Base-by-base conservation (phyloP, 306 rosid species). In the Glycine soja region DNA sequence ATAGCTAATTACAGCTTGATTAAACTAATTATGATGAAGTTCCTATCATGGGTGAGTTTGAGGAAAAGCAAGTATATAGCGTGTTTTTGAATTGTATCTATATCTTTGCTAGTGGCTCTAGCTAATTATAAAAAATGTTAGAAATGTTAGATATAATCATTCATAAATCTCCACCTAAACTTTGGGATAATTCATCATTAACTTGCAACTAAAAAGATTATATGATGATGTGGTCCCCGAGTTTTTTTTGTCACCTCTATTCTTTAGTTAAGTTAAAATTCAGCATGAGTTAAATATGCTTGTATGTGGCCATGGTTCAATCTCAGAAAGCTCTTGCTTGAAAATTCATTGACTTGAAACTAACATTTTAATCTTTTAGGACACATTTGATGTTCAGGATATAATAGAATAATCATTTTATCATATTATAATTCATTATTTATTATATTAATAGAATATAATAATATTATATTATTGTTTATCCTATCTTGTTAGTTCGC, bases 21-120 rank as follows among this genome's bases (percentile, higher is more conserved):
- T 76, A 4, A 75, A 19, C 38, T 45, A 75, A 18, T 75, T 48
- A 57, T 75, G 7, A 67, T 50, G 40, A 40, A 47, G 46, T 42
- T 75, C 8, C n/a, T 38, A 43, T 75, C 48, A 1, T 57, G 43
- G 56, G 40, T 58, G 48, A 46, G 48, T 76, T 61, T 61, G 58
- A 76, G 48, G 48, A 51, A 66, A 46, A 46, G 48, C 16, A 68
- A 68, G 57, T 69, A 18, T 51, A 50, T 54, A 59, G 72, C 34
- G 7, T 19, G 69, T 42, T 74, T 52, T 70, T 45, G 54, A 46
- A 24, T 1, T 54, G 80, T 62, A 46, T 77, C 53, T 34, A 10
- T 76, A 64, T 16, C 12, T 66, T 66, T 53, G 15, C 15, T 4
- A 45, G 59, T 59, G 65, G 19, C 38, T 80, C n/a, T 65, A 32